Evolutionary conservation across 306 rosid genomes (phyloP), one percentile per base, ranked within the genome.

Genomic region (Rosa persica): DNA sequence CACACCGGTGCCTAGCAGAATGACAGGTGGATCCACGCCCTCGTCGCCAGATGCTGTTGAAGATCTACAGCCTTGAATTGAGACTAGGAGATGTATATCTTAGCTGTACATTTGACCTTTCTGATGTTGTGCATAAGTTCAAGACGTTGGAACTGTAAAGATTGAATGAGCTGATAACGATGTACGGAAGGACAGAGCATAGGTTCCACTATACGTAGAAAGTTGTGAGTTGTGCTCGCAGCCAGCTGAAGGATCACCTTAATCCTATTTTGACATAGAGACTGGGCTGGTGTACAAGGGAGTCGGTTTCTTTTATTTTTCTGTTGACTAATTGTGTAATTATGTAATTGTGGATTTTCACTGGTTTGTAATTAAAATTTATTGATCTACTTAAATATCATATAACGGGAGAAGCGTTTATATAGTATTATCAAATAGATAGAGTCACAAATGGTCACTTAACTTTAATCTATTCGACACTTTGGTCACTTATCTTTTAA

Each of bases 21-120:
- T n/a, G n/a, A n/a, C n/a, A n/a, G n/a, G n/a, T n/a, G n/a, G n/a
- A n/a, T n/a, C n/a, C n/a, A n/a, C n/a, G n/a, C n/a, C n/a, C n/a
- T n/a, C n/a, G n/a, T n/a, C 97, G 98, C 55, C 98, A 2, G 97
- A 88, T 16, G 82, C 58, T 42, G 43, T 78, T 75, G 78, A 61
- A 78, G 47, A 78, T n/a, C 84, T 72, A 30, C 62, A 0, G 16
- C 51, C 42, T 12, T 69, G 48, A 62, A 12, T 6, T 55, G 51
- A 12, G 20, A 27, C 74, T 23, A 22, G 66, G 62, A 79, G 17
- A 9, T 3, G 42, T 61, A 62, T 1, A 62, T 72, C 40, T 42
- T 12, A 69, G 47, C 55, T 78, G 77, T 73, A 58, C 36, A 62
- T 39, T 82, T 72, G 72, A 67, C 57, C 42, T 25, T 67, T 80